phyloP scores from a whole-genome alignment of 768 basidiomycete species.

The Panaeolus cyanescens region DNA sequence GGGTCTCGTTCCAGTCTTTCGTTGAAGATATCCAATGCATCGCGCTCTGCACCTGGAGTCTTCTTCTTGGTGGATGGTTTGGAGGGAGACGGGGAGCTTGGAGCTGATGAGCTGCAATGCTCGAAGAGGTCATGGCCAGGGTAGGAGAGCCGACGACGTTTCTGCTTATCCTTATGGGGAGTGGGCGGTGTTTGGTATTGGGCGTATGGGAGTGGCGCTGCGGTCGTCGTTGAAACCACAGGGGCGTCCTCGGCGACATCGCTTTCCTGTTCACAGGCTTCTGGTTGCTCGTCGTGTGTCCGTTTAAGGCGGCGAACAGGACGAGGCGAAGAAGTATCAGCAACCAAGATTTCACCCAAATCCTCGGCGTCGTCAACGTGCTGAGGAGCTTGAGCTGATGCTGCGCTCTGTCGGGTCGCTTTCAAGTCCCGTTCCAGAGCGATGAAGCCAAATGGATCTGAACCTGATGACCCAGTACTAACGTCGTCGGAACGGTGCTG shows the following conservation, averaged over 20 bases:
- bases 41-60: conserved; percentile 5
- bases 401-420: conserved; percentile 33
- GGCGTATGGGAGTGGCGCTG: conserved; percentile 4
- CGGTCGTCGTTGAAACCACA: conserved; percentile 1
- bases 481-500: neutral
- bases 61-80: conserved; percentile 24
- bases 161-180: conserved; percentile 34
- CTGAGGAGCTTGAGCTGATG: conserved; percentile 2
- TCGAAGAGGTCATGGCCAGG: conserved; percentile 35
- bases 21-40: conserved; percentile 20
- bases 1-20: conserved; percentile 18
- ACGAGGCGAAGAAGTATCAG: conserved; percentile 32
- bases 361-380: conserved; percentile 20
- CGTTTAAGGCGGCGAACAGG: conserved; percentile 23
- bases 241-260: conserved; percentile 7
- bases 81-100: conserved; percentile 38
- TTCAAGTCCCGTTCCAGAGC: conserved; percentile 55
- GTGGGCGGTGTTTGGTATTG: conserved; percentile 29
- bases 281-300: conserved; percentile 4
- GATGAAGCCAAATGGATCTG: conserved; percentile 62
- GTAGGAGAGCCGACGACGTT: conserved; percentile 25
- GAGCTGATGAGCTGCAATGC: conserved; percentile 29
- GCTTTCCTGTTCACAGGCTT: conserved; percentile 7
- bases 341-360: conserved; percentile 22
- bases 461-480: conserved; percentile 19